These are phyloP conservation scores for Dactylonectria estremocensis DNA, from an alignment of 2,329 filamentous ascomycete species.

Conservation along the genomic window DNA sequence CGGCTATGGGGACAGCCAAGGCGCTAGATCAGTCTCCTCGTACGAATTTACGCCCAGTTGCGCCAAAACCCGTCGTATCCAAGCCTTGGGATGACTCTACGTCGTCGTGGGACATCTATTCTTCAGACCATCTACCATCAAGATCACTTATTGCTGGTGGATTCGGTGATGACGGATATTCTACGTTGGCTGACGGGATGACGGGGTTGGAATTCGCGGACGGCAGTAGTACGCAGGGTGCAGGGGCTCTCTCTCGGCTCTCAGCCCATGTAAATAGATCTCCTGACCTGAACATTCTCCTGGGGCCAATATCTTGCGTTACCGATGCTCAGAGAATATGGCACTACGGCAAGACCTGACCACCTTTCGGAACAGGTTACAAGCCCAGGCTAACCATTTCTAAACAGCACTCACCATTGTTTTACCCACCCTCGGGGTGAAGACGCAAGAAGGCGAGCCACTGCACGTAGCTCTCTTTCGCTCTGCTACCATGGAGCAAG, in stretches of 20 bases:
- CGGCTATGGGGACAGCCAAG: neutral
- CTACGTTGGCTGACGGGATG: neutral
- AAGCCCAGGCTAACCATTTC: neutral
- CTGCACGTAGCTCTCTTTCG: neutral
- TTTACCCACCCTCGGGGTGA: neutral
- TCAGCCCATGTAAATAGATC: neutral
- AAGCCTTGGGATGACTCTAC: neutral
- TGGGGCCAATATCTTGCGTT: neutral
- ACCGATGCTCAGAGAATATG: slow-evolving; percentile 2
- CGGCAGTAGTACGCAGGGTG: neutral
- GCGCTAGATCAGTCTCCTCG: neutral
- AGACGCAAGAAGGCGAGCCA: neutral
- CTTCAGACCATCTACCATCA: too few relatives aligned
- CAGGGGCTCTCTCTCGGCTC: neutral
- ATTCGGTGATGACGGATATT: neutral
- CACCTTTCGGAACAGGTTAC: neutral
- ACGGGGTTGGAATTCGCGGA: neutral
- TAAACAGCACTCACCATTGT: neutral
- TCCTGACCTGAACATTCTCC: neutral
- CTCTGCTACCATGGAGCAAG: neutral
- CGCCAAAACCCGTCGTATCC: neutral
- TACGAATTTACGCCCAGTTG: neutral
- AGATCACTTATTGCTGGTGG: neutral
- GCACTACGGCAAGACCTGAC: neutral
- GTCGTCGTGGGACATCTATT: too few relatives aligned